These are phyloP conservation scores for Monilinia fructicola DNA, from an alignment of 2,329 filamentous ascomycete species.

Conservation along the genomic window DNA sequence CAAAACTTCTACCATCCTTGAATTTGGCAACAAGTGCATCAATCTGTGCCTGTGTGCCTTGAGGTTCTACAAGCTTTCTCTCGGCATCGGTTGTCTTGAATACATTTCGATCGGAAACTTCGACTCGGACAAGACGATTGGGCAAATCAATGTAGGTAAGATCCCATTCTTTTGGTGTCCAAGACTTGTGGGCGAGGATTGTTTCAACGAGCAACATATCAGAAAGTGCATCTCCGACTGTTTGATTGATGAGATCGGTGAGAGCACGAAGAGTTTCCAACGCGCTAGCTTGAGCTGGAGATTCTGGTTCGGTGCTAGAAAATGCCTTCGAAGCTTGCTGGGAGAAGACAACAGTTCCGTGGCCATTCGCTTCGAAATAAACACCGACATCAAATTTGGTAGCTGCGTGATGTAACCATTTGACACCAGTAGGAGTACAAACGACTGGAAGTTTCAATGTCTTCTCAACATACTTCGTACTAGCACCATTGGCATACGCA, in stretches of 20 bases:
- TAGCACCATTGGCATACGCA: conserved; percentile 94
- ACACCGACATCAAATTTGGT: conserved; percentile 92
- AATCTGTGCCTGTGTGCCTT: conserved; percentile 79
- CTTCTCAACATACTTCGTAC: conserved; percentile 87
- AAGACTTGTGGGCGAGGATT: conserved; percentile 91
- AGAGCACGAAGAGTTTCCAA: conserved; percentile 81
- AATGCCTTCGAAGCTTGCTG: conserved; percentile 78
- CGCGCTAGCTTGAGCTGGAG: conserved; percentile 86
- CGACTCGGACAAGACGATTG: conserved; percentile 90
- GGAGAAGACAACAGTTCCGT: conserved; percentile 95
- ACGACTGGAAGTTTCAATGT: conserved; percentile 85
- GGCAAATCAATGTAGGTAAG: conserved; percentile 91
- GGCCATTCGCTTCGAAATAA: conserved; percentile 98
- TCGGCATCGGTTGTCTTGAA: conserved; percentile 94
- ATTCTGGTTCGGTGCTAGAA: conserved; percentile 76
- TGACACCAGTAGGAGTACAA: conserved; percentile 93
- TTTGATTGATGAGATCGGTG: conserved; percentile 94
- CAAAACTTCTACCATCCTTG: conserved; percentile 84
- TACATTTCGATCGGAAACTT: conserved; percentile 81
- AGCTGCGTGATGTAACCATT: conserved; percentile 96
- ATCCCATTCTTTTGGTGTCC: conserved; percentile 88
- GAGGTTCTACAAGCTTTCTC: conserved; percentile 76
- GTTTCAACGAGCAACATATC: conserved; percentile 96
- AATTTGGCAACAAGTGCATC: conserved; percentile 88
- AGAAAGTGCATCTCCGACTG: conserved; percentile 91